These are phyloP conservation scores for Blastobotrys persicus DNA, from an alignment of 1,139 yeast genomes.

Conservation along the genomic window DNA sequence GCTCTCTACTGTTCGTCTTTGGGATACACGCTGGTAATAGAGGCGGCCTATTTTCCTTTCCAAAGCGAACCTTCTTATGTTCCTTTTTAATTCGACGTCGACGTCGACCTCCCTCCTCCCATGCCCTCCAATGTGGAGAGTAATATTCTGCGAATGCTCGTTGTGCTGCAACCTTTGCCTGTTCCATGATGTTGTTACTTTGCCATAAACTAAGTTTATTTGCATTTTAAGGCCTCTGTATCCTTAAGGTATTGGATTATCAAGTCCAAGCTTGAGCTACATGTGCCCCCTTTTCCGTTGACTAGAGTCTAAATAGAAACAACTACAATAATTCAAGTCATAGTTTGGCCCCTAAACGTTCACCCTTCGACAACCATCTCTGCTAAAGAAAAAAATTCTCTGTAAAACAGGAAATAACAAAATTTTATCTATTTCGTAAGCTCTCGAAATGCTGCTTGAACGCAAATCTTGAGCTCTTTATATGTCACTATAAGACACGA, in stretches of 20 bases:
- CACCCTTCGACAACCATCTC: too few relatives aligned
- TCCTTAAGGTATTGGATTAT: too few relatives aligned
- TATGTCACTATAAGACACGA: slow-evolving; percentile 30
- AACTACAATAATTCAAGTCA: too few relatives aligned
- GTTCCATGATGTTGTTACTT: neutral
- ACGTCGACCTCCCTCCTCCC: neutral
- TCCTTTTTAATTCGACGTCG: neutral
- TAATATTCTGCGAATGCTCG: neutral
- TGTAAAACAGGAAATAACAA: slow-evolving; percentile 3
- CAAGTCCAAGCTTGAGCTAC: too few relatives aligned
- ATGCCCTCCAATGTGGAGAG: neutral
- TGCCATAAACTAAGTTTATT: neutral
- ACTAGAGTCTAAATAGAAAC: too few relatives aligned
- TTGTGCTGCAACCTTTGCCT: neutral
- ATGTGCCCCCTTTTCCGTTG: too few relatives aligned
- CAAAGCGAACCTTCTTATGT: neutral
- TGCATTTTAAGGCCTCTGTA: too few relatives aligned
- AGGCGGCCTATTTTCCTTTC: neutral
- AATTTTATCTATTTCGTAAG: slow-evolving; percentile 30
- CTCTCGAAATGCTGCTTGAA: slow-evolving; percentile 70
- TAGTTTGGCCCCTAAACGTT: neutral
- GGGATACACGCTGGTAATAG: neutral
- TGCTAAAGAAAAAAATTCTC: neutral
- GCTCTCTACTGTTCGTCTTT: neutral
- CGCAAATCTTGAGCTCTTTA: slow-evolving; percentile 59